These are phyloP conservation scores for Sporothrix curviconia DNA, from an alignment of 2,329 filamentous ascomycete genomes.

Conservation along the genomic window DNA sequence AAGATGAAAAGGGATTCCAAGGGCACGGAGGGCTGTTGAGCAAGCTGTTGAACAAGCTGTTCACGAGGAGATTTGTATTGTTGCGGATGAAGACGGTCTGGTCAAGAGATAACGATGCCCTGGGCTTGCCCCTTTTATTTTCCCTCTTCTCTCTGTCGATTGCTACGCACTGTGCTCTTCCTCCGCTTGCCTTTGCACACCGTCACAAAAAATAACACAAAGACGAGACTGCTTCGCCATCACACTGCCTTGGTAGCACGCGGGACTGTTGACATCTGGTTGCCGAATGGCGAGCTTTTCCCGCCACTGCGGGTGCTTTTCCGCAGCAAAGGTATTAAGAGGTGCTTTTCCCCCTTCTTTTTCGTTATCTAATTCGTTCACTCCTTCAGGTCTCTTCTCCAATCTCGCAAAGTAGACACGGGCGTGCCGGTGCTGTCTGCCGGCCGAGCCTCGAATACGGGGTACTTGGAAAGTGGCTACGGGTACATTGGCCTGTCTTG, in stretches of 20 bases:
- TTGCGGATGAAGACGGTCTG: no score
- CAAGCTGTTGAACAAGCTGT: no score
- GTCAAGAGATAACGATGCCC: no score
- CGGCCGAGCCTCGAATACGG: not conserved
- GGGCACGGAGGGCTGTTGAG: no score
- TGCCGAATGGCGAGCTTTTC: constrained; percentile 18
- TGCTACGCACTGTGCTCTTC: not conserved
- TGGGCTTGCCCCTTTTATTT: no score
- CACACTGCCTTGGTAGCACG: constrained; percentile 4
- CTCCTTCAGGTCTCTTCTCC: no score
- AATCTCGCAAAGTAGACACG: not conserved
- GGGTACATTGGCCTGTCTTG: no score
- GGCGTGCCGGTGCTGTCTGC: no score
- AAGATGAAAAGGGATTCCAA: not conserved
- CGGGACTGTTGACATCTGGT: constrained; percentile 15
- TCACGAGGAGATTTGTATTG: no score
- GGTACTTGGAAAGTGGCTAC: not conserved
- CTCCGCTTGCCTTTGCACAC: not conserved
- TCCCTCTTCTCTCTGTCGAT: not conserved
- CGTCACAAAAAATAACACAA: not conserved
- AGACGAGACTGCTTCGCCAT: not conserved
- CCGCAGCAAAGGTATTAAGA: no score
- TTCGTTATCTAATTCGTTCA: no score
- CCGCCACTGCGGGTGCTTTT: constrained; percentile 1
- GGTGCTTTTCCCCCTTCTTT: not conserved